Base-by-base conservation (phyloP, 225 moss, liverwort and hornwort genomes). In the Thuidium tamariscinum region DNA sequence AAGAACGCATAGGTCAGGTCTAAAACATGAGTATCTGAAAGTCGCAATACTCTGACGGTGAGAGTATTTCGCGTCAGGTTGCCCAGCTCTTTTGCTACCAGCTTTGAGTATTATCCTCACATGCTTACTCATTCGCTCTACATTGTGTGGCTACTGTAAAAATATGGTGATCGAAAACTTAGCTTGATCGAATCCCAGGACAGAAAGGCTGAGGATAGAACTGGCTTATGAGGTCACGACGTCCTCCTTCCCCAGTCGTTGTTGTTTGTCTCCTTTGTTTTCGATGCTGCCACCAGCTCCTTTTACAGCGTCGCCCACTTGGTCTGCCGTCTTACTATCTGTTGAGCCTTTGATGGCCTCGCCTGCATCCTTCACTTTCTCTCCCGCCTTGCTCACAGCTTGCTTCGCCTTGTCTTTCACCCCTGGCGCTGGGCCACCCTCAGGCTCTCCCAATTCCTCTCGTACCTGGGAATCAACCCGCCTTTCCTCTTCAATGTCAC, bases 381-480 rank as follows among this genome's bases (percentile, higher is more conserved):
- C 85, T 26, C 93, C 93, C 48, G 81, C 85, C 59, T 88, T 82
- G 56, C 76, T 54, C 76, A 80, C 65, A 19, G 62, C 90, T 80
- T 90, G 65, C 85, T 88, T 91, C 8, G 83, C 88, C 85, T 88
- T 91, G 30, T 89, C 93, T 81, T 87, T 91, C 71, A 90, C 37
- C 29, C 90, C 92, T 3, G 87, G 87, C 83, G 37, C 87, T 69
- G 88, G 77, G 10, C 90, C 90, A 69, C 91, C 93, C 56, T 83
- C 88, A 20, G 90, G 93, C 88, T 93, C 93, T 68, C 85, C 88
- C 84, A 93, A 70, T 73, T 93, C 93, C 4, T 83, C 93, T 71
- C 88, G 87, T 80, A 93, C 91, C 83, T 80, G 82, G 21, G 75
- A 77, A 34, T 91, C 88, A 20, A 93, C 91, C 49, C 80, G 83